These are phyloP conservation scores for Fibroporia radiculosa DNA, from an alignment of 768 basidiomycete species.

Conservation along the genomic window DNA sequence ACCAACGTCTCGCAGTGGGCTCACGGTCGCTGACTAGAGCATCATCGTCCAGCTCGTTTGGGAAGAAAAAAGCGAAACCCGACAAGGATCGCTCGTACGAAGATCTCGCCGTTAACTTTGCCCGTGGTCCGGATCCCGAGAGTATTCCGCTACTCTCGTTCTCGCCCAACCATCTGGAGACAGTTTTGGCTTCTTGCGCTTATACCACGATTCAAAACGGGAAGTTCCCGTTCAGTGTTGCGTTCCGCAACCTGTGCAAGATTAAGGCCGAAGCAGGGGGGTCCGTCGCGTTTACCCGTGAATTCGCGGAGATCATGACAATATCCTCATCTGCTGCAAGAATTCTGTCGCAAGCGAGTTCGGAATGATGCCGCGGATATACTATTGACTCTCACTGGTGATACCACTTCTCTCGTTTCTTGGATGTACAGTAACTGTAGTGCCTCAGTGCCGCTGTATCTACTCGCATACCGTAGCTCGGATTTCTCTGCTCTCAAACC, in stretches of 20 bases:
- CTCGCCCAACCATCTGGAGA: neutral
- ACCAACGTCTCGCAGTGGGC: neutral
- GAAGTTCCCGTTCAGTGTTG: slow-evolving; percentile 45
- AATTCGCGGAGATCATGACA: slow-evolving; percentile 15
- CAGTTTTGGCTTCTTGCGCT: slow-evolving; percentile 40
- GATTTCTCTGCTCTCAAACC: too few relatives aligned
- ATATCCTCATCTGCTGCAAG: slow-evolving; percentile 6
- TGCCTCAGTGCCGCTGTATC: too few relatives aligned
- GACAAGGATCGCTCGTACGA: neutral
- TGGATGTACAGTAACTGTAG: neutral
- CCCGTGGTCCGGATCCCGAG: neutral
- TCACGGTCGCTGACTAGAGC: neutral
- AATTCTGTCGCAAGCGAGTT: slow-evolving; percentile 10
- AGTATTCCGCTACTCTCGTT: neutral
- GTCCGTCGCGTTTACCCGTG: slow-evolving; percentile 7
- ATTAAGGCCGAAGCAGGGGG: slow-evolving; percentile 44
- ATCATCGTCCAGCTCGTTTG: neutral
- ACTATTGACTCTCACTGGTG: too few relatives aligned
- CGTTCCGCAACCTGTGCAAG: slow-evolving; percentile 41
- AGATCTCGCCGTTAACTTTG: neutral
- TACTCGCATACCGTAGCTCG: too few relatives aligned
- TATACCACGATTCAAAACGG: slow-evolving; percentile 24
- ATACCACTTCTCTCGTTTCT: neutral
- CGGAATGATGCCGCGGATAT: neutral
- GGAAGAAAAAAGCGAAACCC: neutral